Base-by-base conservation (phyloP, 192 early-diverging fungal genomes). In the Gorgonomyces haynaldii region DNA sequence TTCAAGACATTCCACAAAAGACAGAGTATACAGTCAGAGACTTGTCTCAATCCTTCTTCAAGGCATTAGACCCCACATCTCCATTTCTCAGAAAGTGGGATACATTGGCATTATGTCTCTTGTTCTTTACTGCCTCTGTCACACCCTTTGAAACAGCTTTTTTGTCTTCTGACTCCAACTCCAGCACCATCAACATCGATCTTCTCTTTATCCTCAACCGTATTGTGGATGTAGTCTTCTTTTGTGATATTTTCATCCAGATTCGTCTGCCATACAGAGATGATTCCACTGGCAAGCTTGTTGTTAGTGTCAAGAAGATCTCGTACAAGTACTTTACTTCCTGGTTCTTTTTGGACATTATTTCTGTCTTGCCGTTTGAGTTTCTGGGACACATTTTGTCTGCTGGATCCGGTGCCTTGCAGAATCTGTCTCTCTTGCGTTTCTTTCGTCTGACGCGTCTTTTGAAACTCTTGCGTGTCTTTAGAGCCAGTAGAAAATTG, bases 121-220 rank as follows among this genome's bases (percentile, higher is more conserved):
- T 73, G n/a, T 40, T 73, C n/a, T 73, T 64, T 37, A 73, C 70
- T 6, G 70, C 70, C 3, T 55, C 55, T 16, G 62, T 67, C 6
- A 73, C 70, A 10, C 70, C 70, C 4, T 73, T 60, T 32, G 65
- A 73, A 49, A 67, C 65, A 17, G 70, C 70, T 13, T n/a, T 36
- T 40, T 37, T 51, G 19, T 26, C 16, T 24, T 39, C 27, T 12
- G 47, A 39, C 35, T 21, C 43, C 40, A 10, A 41, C 10, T 40
- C 4, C 27, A 27, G 46, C n/a, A 39, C 23, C 4, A 15, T 35
- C 37, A n/a, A 9, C 2, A 52, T 73, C 22, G 64, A 68, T 50
- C 37, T 67, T n/a, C 36, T 73, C n/a, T 73, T 68, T 43, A 48
- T 66, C 6, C 42, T 73, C 58, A 64, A 73, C 40, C 62, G 63